A percentile compares a stretch with the other conserved stretches of the same genome.
phyloP scores from a whole-genome alignment of 2,329 filamentous ascomycete genomes.

The Colletotrichum cordylinicola region DNA sequence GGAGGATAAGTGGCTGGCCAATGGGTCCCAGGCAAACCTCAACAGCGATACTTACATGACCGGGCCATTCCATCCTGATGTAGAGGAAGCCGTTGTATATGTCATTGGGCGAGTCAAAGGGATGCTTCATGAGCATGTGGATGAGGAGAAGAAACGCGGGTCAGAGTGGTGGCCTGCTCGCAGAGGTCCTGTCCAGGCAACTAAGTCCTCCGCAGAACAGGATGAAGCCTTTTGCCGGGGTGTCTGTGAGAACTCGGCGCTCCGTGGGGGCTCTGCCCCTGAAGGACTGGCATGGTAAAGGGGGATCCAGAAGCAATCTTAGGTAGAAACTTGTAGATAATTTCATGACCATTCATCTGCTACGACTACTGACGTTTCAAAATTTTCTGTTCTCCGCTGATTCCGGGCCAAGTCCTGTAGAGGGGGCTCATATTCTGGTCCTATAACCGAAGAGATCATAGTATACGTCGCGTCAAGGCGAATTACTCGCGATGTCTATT shows the following conservation, averaged over 20 bases:
- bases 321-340: neutral
- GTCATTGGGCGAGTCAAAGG: neutral
- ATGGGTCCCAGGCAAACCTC: conserved; percentile 53
- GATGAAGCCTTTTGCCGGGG: neutral
- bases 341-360: fast-evolving
- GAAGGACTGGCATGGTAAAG: neutral
- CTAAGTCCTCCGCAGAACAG: neutral
- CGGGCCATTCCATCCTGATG: neutral
- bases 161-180: neutral
- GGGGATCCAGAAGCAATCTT: neutral
- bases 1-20: conserved; percentile 57
- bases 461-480: neutral
- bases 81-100: neutral
- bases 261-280: neutral
- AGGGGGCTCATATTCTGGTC: too few species aligned
- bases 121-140: neutral
- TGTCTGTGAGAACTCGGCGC: neutral
- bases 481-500: neutral
- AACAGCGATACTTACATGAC: conserved; percentile 27
- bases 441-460: neutral
- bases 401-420: neutral
- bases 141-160: neutral
- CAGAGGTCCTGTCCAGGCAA: neutral
- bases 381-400: neutral
- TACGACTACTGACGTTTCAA: neutral